Conservation (phyloP, 2,329 filamentous ascomycete genomes). For the Elsinoe arachidis region DNA sequence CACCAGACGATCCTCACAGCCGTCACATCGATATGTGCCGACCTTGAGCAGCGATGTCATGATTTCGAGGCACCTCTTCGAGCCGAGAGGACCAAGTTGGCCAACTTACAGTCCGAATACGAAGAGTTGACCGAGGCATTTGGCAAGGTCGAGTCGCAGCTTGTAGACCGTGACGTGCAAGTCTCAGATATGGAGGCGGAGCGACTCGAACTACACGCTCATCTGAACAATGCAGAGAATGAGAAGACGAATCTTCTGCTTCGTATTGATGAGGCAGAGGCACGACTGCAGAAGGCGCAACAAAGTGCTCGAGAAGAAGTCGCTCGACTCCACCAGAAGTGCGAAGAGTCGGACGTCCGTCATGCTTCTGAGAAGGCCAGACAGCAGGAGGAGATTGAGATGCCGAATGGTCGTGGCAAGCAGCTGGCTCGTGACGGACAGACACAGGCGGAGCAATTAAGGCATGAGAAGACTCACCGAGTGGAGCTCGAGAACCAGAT, state of each 20-base stretch:
- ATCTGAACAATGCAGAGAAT: constrained; percentile 31
- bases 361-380: constrained; percentile 35
- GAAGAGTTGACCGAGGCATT: constrained; percentile 29
- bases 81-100: constrained; percentile 33
- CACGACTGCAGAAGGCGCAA: constrained; percentile 31
- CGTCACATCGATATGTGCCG: constrained; percentile 46
- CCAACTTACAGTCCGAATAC: constrained; percentile 29
- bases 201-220: constrained; percentile 28
- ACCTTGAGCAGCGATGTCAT: constrained; percentile 49
- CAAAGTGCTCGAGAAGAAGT: constrained; percentile 32
- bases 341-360: constrained; percentile 38
- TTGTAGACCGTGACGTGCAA: constrained; percentile 29
- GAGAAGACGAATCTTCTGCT: constrained; percentile 31
- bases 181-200: constrained; percentile 35
- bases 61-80: constrained; percentile 47
- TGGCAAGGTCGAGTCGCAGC: constrained; percentile 30
- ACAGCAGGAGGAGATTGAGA: constrained; percentile 38
- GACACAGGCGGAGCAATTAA: not conserved
- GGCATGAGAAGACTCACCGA: not conserved
- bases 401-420: constrained; percentile 31
- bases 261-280: constrained; percentile 27
- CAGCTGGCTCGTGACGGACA: constrained; percentile 6
- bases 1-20: constrained; percentile 40
- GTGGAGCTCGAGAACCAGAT: not conserved
- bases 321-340: constrained; percentile 30